phyloP scores from a whole-genome alignment of 768 basidiomycete genomes.

The Leccinum rimulosum region DNA sequence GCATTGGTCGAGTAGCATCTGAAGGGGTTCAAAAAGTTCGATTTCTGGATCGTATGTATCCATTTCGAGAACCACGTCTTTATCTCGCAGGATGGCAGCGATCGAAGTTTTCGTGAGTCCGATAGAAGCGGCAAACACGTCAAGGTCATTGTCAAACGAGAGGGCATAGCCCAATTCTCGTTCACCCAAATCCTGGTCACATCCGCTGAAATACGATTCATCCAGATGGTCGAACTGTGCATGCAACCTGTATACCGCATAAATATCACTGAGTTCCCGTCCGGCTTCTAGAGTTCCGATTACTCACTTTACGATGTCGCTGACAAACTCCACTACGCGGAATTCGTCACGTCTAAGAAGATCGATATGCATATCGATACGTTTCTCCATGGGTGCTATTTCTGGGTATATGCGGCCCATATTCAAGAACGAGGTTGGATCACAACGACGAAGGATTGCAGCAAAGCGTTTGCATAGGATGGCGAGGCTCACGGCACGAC shows the following conservation, averaged over 20 bases:
- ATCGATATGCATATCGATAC: slow-evolving; percentile 89
- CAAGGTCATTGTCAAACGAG: slow-evolving; percentile 87
- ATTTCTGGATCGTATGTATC: slow-evolving; percentile 71
- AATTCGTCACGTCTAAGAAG: slow-evolving; percentile 86
- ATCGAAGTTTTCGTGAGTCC: slow-evolving; percentile 88
- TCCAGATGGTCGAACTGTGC: slow-evolving; percentile 92
- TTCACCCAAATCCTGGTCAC: slow-evolving; percentile 87
- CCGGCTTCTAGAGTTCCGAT: not conserved
- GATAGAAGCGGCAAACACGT: slow-evolving; percentile 90
- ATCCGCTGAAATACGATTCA: slow-evolving; percentile 79
- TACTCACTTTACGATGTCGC: slow-evolving; percentile 81
- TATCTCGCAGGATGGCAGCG: slow-evolving; percentile 67
- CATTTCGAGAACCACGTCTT: slow-evolving; percentile 72
- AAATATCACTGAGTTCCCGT: not conserved
- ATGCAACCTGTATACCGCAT: slow-evolving; percentile 61
- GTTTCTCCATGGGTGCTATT: slow-evolving; percentile 83
- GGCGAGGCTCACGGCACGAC: slow-evolving; percentile 75
- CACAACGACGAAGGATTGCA: slow-evolving; percentile 74
- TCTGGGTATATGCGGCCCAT: slow-evolving; percentile 83
- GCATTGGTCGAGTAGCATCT: slow-evolving; percentile 78
- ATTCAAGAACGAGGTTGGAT: slow-evolving; percentile 82
- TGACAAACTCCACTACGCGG: slow-evolving; percentile 89
- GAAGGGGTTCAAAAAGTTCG: slow-evolving; percentile 80
- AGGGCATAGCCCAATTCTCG: slow-evolving; percentile 80
- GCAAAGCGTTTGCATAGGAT: slow-evolving; percentile 89